Percentiles rank a stretch among this genome's conserved stretches.
Conservation (phyloP, 2,329 filamentous ascomycete genomes). For the Verticillium klebahnii region DNA sequence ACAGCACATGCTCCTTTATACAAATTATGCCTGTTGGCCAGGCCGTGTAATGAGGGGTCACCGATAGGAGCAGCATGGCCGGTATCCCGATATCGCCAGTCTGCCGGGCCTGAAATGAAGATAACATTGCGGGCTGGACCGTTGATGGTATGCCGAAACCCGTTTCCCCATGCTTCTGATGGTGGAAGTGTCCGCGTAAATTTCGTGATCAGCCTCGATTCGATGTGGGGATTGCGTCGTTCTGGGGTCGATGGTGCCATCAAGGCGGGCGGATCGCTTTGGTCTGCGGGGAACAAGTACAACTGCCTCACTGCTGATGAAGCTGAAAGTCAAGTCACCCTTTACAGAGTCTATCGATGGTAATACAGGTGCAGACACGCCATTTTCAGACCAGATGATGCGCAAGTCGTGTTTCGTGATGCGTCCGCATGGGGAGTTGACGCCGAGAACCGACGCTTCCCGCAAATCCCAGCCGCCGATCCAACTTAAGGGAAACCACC, state of each 20-base stretch:
- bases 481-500: not conserved
- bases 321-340: not conserved
- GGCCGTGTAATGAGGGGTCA: not conserved
- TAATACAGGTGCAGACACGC: not conserved
- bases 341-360: not conserved
- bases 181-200: conserved; percentile 5
- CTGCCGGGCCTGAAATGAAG: not conserved
- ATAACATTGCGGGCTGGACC: not conserved
- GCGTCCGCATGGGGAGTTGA: not conserved
- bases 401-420: not conserved
- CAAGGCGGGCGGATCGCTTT: not conserved
- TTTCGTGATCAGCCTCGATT: conserved; percentile 10
- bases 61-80: not conserved
- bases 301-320: not conserved
- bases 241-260: conserved; percentile 9
- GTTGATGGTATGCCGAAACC: not conserved
- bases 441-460: not conserved
- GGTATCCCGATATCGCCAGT: not conserved
- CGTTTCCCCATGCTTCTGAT: not conserved
- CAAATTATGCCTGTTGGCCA: not conserved
- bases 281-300: not conserved
- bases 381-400: not conserved
- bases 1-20: not conserved
- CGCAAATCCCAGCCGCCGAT: not conserved
- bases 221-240: conserved; percentile 7